Evolutionary conservation across 441 rosid genomes (phyloP).

Genomic region (Pelargonium hybrid): DNA sequence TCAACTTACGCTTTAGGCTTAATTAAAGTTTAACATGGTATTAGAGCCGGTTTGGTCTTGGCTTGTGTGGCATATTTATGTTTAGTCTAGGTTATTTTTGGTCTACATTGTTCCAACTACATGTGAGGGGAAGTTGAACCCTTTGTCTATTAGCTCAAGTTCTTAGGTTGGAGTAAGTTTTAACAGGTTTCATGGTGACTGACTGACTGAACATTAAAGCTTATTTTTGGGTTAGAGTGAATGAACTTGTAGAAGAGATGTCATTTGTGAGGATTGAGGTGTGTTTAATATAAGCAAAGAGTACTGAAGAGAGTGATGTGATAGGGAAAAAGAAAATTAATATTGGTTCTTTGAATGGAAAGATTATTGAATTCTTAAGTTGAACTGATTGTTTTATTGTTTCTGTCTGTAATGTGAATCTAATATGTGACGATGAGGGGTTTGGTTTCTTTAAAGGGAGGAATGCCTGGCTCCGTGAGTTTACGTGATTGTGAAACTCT

Average conservation of each 20-base stretch:
- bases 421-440: neutral
- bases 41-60: too few species aligned
- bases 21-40: too few species aligned
- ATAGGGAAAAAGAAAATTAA: too few species aligned
- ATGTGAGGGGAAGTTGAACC: too few species aligned
- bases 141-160: too few species aligned
- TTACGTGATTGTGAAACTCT: constrained; percentile 68
- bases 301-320: too few species aligned
- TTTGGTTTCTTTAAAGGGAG: constrained; percentile 47
- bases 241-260: neutral
- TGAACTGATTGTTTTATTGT: neutral
- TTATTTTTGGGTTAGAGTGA: neutral
- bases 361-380: neutral
- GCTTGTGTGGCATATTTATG: too few species aligned
- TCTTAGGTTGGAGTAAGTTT: too few species aligned
- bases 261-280: neutral
- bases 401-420: neutral
- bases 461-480: constrained; percentile 92
- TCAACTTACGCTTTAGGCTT: too few species aligned
- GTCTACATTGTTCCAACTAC: too few species aligned
- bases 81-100: too few species aligned
- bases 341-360: neutral
- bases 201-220: neutral
- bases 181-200: too few species aligned
- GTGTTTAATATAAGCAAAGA: neutral